These are phyloP conservation scores for Aspergillus sp. DNA, from an alignment of 2,329 filamentous ascomycete species.

Conservation along the genomic window DNA sequence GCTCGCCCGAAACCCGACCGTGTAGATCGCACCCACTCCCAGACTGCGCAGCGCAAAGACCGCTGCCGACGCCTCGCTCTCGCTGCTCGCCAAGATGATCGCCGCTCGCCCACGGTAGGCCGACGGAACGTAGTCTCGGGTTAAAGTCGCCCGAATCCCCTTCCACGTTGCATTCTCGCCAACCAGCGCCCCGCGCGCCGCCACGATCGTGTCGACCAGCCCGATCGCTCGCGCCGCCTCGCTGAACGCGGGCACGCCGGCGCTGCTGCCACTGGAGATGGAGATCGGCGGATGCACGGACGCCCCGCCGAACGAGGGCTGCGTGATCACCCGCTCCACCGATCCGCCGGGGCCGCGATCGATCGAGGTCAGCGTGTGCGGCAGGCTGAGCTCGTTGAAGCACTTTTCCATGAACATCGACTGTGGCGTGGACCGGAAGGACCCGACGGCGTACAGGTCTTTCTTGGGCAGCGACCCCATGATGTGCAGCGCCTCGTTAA, in stretches of 20 bases:
- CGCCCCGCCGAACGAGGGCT: constrained; percentile 76
- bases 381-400: constrained; percentile 80
- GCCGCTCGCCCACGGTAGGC: constrained; percentile 75
- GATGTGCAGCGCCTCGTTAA: constrained; percentile 74
- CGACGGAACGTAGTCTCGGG: constrained; percentile 76
- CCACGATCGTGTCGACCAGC: constrained; percentile 77
- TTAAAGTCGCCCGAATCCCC: constrained; percentile 78
- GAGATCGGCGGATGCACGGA: constrained; percentile 74
- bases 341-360: constrained; percentile 67
- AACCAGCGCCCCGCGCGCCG: constrained; percentile 58
- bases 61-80: constrained; percentile 73
- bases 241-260: constrained; percentile 64
- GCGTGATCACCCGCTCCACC: constrained; percentile 70
- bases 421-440: constrained; percentile 69
- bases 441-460: constrained; percentile 77
- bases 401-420: constrained; percentile 85
- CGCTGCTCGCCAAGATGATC: constrained; percentile 69
- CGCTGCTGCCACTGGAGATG: constrained; percentile 48
- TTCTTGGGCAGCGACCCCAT: constrained; percentile 79
- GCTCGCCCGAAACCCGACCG: constrained; percentile 71
- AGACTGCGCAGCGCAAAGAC: constrained; percentile 78
- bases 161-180: constrained; percentile 86
- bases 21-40: constrained; percentile 76
- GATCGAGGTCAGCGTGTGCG: constrained; percentile 74
- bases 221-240: constrained; percentile 77